phyloP scores from a whole-genome alignment of 208 protist species.

The Herpetomonas samuelpessoai region DNA sequence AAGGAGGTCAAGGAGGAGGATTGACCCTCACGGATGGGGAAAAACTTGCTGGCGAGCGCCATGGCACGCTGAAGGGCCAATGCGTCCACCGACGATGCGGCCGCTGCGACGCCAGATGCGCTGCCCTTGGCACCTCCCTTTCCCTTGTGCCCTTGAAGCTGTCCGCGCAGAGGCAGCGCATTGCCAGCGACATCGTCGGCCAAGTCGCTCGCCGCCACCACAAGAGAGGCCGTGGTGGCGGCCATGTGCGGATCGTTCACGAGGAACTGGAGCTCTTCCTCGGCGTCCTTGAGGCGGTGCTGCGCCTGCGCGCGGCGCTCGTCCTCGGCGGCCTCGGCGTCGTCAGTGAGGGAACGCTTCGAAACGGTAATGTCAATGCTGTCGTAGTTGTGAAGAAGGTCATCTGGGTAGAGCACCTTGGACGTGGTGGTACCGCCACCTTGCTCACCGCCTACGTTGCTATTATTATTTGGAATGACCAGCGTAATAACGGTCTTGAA shows the following conservation, averaged over 20 bases:
- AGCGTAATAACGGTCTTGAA: background rate
- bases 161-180: slow-evolving; percentile 1
- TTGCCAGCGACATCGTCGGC: background rate
- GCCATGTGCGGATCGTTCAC: no score
- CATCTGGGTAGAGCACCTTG: slow-evolving; percentile 11
- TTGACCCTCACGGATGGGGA: slow-evolving; percentile 50
- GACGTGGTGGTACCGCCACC: background rate
- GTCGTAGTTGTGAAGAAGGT: slow-evolving; percentile 63
- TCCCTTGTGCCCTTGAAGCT: background rate
- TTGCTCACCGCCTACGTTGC: slow-evolving; percentile 3
- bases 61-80: slow-evolving; percentile 44
- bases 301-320: slow-evolving; percentile 28
- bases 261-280: slow-evolving; percentile 35
- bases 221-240: background rate
- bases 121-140: background rate
- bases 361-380: slow-evolving; percentile 61
- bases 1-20: slow-evolving; percentile 9
- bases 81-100: slow-evolving; percentile 17
- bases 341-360: slow-evolving; percentile 56
- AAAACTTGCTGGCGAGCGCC: slow-evolving; percentile 43
- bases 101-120: background rate
- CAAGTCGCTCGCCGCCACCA: slow-evolving; percentile 3
- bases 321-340: slow-evolving; percentile 23
- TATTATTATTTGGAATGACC: background rate
- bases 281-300: slow-evolving; percentile 36